Percentiles rank a stretch among this genome's conserved stretches.
Evolutionary conservation across 805 yeast genomes (phyloP).

Genomic region (Spathaspora passalidarum): DNA sequence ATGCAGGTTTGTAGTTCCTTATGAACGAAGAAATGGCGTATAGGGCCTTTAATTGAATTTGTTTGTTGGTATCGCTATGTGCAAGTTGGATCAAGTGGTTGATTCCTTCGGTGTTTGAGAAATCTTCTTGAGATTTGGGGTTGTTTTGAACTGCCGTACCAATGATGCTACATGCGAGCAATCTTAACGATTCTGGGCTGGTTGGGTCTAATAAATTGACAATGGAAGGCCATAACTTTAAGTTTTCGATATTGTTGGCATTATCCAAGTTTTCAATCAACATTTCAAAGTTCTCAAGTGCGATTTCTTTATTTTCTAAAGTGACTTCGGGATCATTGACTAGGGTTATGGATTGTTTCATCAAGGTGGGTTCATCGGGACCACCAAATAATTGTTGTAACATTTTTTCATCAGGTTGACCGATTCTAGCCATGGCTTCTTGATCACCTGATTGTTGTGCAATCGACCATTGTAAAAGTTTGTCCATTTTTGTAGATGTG

Average conservation of each 20-base stretch:
- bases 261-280: constrained; percentile 89
- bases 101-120: constrained; percentile 52
- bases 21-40: constrained; percentile 75
- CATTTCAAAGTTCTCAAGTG: constrained; percentile 91
- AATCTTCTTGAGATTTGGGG: constrained; percentile 66
- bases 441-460: constrained; percentile 73
- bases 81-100: constrained; percentile 44
- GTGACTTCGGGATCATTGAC: constrained; percentile 57
- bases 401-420: constrained; percentile 75
- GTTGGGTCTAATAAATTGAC: constrained; percentile 49
- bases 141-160: constrained; percentile 96
- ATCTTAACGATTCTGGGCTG: constrained; percentile 41
- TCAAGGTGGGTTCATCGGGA: constrained; percentile 84
- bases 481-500: constrained; percentile 61
- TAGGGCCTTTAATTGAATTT: constrained; percentile 58
- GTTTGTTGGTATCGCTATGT: constrained; percentile 16
- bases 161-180: constrained; percentile 66
- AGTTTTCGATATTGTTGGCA: constrained; percentile 84
- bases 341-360: constrained; percentile 72
- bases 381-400: constrained; percentile 74
- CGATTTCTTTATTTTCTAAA: constrained; percentile 63
- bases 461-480: constrained; percentile 87
- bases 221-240: constrained; percentile 76
- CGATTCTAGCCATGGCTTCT: constrained; percentile 59
- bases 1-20: constrained; percentile 63